Evolutionary conservation across 805 yeast species (phyloP).

Genomic region (Cyberlindnera amylophila): DNA sequence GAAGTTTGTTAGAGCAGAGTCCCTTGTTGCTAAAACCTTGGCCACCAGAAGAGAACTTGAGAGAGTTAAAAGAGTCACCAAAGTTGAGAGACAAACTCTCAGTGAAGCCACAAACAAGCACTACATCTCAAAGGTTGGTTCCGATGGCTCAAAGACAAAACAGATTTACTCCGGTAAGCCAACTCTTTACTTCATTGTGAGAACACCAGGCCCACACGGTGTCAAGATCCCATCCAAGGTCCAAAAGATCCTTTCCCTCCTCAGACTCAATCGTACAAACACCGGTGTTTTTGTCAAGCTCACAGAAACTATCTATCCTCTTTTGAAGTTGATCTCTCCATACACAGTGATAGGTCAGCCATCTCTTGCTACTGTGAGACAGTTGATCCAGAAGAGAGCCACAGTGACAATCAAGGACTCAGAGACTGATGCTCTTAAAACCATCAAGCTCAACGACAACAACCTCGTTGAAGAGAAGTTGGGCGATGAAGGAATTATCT

Average conservation of each 20-base stretch:
- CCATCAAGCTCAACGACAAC: slow-evolving; percentile 64
- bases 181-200: slow-evolving; percentile 59
- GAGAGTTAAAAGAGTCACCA: slow-evolving; percentile 60
- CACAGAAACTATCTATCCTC: slow-evolving; percentile 54
- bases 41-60: slow-evolving; percentile 65
- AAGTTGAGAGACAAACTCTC: slow-evolving; percentile 41
- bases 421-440: slow-evolving; percentile 32
- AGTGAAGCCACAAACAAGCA: slow-evolving; percentile 27
- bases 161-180: slow-evolving; percentile 39
- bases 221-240: slow-evolving; percentile 66
- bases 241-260: slow-evolving; percentile 50
- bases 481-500: slow-evolving; percentile 66
- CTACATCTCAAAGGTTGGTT: slow-evolving; percentile 31
- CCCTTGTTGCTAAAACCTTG: slow-evolving; percentile 60
- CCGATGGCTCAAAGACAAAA: slow-evolving; percentile 32
- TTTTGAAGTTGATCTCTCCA: slow-evolving; percentile 66
- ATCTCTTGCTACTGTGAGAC: slow-evolving; percentile 67
- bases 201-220: slow-evolving; percentile 63
- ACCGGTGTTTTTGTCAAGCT: slow-evolving; percentile 71
- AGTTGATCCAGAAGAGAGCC: slow-evolving; percentile 74
- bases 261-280: slow-evolving; percentile 57
- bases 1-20: slow-evolving; percentile 71
- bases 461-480: slow-evolving; percentile 69
- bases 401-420: slow-evolving; percentile 40
- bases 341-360: slow-evolving; percentile 73